Percentiles rank a stretch among this genome's conserved stretches.
Evolutionary conservation across 164 flowering plant genomes (phyloP).

Genomic region (Vitis amurensis): DNA sequence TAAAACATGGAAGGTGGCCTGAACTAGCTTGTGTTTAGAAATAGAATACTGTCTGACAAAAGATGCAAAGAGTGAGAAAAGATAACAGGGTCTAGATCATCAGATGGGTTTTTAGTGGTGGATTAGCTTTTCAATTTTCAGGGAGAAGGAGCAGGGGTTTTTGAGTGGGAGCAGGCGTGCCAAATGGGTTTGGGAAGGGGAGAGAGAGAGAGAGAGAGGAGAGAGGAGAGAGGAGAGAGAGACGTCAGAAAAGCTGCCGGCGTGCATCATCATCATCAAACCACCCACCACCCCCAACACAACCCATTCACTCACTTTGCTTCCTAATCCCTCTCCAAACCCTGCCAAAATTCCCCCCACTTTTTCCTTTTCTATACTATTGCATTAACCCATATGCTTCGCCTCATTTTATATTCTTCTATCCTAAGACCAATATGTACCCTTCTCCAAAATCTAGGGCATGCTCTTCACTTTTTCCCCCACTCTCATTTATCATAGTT

Average conservation of each 20-base stretch:
- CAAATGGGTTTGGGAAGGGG: constrained; percentile 30
- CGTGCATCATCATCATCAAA: constrained; percentile 75
- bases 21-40: constrained; percentile 22
- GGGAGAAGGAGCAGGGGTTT: constrained; percentile 20
- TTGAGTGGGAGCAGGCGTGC: constrained; percentile 87
- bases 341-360: constrained; percentile 50
- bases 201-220: constrained; percentile 12
- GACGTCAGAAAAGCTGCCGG: constrained; percentile 70
- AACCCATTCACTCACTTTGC: constrained; percentile 47
- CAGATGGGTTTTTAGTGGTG: constrained; percentile 38
- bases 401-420: constrained; percentile 10
- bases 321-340: constrained; percentile 70
- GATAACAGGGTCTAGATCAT: constrained; percentile 23
- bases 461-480: constrained; percentile 20
- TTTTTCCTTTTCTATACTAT: constrained; percentile 33
- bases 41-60: constrained; percentile 37
- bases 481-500: not conserved
- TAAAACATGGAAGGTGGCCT: constrained; percentile 18
- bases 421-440: constrained; percentile 7
- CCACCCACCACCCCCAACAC: constrained; percentile 33
- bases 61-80: constrained; percentile 18
- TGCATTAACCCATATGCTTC: constrained; percentile 21
- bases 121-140: constrained; percentile 31
- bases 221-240: constrained; percentile 16
- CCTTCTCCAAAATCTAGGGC: constrained; percentile 35